These are phyloP conservation scores for Hanseniaspora thailandica DNA, from an alignment of 805 yeast genomes.

Conservation along the genomic window DNA sequence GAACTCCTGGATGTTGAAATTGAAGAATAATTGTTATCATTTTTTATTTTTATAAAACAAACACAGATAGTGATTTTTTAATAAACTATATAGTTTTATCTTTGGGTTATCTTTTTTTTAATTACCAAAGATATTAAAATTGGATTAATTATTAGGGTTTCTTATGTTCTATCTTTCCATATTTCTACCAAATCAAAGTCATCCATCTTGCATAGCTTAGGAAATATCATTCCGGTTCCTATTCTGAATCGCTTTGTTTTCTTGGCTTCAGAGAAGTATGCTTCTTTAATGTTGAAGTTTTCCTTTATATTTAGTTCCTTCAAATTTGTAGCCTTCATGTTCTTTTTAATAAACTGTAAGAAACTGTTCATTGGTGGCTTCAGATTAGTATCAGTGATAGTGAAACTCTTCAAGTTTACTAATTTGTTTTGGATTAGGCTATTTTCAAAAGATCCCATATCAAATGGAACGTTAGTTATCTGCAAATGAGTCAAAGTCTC, in stretches of 20 bases:
- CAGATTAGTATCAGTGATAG: constrained; percentile 3
- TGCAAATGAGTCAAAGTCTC: not conserved
- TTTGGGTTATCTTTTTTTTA: constrained; percentile 8
- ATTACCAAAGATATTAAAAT: constrained; percentile 1
- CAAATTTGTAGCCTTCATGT: not conserved
- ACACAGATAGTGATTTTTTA: no score
- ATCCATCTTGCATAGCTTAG: constrained; percentile 88
- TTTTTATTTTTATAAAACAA: not conserved
- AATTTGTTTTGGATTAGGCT: not conserved
- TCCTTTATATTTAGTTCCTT: constrained; percentile 11
- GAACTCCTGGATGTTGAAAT: constrained; percentile 1
- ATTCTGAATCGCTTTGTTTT: constrained; percentile 55
- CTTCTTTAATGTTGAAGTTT: not conserved
- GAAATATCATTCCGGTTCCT: constrained; percentile 81
- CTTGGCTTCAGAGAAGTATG: not conserved
- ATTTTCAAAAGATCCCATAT: not conserved
- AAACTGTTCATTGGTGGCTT: constrained; percentile 2
- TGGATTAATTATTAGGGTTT: constrained; percentile 29
- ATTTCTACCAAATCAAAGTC: constrained; percentile 86
- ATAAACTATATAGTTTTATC: not conserved
- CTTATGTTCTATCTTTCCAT: constrained; percentile 62
- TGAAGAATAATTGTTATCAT: not conserved
- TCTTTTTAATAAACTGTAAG: constrained; percentile 1
- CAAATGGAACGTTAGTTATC: not conserved
- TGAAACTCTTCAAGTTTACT: not conserved